Evolutionary conservation across 208 protist genomes (phyloP).

Genomic region (Angomonas ambiguus): DNA sequence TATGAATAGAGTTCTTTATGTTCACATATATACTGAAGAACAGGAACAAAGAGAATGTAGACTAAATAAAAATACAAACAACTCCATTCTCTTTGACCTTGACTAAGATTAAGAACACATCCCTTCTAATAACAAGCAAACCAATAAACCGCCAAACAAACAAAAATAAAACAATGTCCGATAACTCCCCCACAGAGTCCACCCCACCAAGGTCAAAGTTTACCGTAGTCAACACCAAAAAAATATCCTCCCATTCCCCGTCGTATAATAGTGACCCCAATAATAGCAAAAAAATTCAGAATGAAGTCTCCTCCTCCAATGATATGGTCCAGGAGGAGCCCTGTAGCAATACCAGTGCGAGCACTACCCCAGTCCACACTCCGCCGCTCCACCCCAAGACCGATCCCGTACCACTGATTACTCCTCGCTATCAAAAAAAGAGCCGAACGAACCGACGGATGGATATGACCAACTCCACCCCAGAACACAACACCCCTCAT

Average conservation of each 20-base stretch:
- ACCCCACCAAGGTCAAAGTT: constrained; percentile 10
- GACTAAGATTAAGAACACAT: not conserved
- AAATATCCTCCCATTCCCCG: not conserved
- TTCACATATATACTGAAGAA: not conserved
- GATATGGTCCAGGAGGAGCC: not conserved
- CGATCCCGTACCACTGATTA: constrained; percentile 67
- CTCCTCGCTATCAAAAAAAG: constrained; percentile 74
- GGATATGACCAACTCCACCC: constrained; percentile 60
- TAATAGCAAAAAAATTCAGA: not conserved
- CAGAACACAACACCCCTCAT: constrained; percentile 27
- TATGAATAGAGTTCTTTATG: not conserved
- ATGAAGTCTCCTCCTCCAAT: not conserved
- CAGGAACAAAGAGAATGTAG: constrained; percentile 1
- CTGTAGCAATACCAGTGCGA: not conserved
- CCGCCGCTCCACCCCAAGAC: constrained; percentile 31
- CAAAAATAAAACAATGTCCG: not conserved
- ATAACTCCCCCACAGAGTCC: not conserved
- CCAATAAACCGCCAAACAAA: not conserved
- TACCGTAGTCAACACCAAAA: constrained; percentile 13
- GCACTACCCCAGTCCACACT: constrained; percentile 10
- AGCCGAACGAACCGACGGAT: constrained; percentile 46
- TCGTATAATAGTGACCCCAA: not conserved
- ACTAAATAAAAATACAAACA: constrained; percentile 12
- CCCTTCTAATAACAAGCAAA: not conserved
- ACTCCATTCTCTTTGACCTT: not conserved